Evolutionary conservation across 768 basidiomycete genomes (phyloP), one percentile per base, ranked within the genome.

Genomic region (Ephemerocybe angulata): DNA sequence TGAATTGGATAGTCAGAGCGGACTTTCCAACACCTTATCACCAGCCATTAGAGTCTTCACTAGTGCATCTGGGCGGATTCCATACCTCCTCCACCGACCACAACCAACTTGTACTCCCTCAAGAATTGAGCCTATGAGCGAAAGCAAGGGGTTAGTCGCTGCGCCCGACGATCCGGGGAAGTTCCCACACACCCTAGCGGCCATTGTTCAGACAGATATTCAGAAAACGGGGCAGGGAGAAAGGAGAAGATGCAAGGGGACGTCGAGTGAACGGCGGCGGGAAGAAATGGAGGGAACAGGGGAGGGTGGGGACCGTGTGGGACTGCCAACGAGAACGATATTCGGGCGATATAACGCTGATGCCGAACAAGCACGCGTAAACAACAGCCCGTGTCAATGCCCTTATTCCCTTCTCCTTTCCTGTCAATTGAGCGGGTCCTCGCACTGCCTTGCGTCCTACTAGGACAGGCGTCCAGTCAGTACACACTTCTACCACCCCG

Each of bases 31-130:
- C 73, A 72, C 80, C 80, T 81, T 17, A 15, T 4, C 46, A 47
- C 11, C 13, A 1, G 35, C 19, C 25, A 19, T 30, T 21, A 35
- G 31, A 22, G 22, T 25, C 27, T 21, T 38, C 7, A 2, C 31
- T 15, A 27, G 29, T 22, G 50, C 27, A 44, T 4, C 11, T 41
- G 42, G 48, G 30, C 24, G 35, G 40, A 33, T 19, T 57, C 53
- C 52, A 29, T 28, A 89, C 94, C 95, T 83, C 95, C 96, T 67
- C 96, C 96, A 47, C 96, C 96, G 58, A 98, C 96, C 59, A 98
- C 96, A 60, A 98, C 96, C 56, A 98, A 86, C 79, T 98, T 98
- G 77, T 98, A 98, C 70, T 98, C 96, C 64, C 95, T 80, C 71
- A 98, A 76, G 78, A 93, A 93, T 67, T 88, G 87, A 59, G 90